Evolutionary conservation across 2,329 filamentous ascomycete genomes (phyloP), one percentile per base, ranked within the genome.

Genomic region (Podosphaera aphanis): DNA sequence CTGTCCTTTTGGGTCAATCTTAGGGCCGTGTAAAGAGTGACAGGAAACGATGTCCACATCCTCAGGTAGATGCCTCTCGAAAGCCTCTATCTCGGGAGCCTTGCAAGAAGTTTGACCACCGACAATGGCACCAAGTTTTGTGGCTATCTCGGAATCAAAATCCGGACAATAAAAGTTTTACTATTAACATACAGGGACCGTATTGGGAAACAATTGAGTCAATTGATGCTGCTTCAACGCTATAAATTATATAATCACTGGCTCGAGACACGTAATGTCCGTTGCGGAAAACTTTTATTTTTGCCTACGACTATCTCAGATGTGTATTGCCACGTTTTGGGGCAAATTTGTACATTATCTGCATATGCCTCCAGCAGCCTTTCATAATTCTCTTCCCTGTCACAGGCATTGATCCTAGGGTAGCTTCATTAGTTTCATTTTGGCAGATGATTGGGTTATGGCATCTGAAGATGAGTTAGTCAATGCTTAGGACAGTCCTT

Each of bases 181-280:
- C 4, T 43, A 21, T 40, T 10, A 39, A 63, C 79, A 68, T 84
- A 93, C 85, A 94, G 56, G 88, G 88, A 52, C 86, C 90, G 62
- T 84, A 98, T 57, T 79, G 69, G 51, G 79, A 79, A 57, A 94
- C 90, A 56, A 94, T 83, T 53, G 71, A 73, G 60, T 84, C 81
- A 62, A 98, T 93, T 53, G 79, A 74, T 56, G 85, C 84, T 50
- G 90, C 90, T 64, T 95, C 88, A 63, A 98, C 90, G 64, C 82
- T 93, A 71, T 98, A 98, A 61, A 98, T 85, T 65, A 94, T 93
- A 63, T 86, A 95, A 70, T 95, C 88, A 77, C 86, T 94, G 63
- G 79, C 77, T 65, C 90, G 78, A 56, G 90, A 94, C 56, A 98
- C 90, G 62, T 88, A 73, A 66, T 95, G 86, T 56, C 92, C 92